phyloP scores from a whole-genome alignment of 805 yeast genomes.

The Wickerhamiella kurtzmanii region DNA sequence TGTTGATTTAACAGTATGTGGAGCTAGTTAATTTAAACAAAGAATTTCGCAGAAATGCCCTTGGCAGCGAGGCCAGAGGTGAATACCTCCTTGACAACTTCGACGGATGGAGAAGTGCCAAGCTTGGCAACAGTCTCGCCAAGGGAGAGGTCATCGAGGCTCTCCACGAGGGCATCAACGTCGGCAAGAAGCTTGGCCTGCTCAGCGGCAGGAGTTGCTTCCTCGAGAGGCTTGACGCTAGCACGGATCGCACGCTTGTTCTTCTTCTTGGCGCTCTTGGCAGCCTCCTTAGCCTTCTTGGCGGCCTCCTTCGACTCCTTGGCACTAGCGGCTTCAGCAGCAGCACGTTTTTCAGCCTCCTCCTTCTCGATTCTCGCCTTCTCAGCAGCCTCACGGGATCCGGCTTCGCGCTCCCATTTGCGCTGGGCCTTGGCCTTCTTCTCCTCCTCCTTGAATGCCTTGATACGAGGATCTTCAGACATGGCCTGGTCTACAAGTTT shows the following conservation, averaged over 20 bases:
- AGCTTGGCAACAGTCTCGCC: conserved; percentile 60
- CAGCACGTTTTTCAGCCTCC: conserved; percentile 64
- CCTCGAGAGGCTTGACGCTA: conserved; percentile 69
- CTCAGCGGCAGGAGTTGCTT: conserved; percentile 48
- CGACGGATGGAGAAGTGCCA: conserved; percentile 42
- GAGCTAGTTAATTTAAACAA: conserved; percentile 9
- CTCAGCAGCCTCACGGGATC: conserved; percentile 92
- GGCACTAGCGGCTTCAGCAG: conserved; percentile 52
- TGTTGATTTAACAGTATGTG: no score
- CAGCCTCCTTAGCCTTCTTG: conserved; percentile 93
- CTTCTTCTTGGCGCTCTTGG: conserved; percentile 85
- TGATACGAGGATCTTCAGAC: conserved; percentile 88
- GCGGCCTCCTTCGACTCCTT: conserved; percentile 59
- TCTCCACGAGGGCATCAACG: conserved; percentile 62
- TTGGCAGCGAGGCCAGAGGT: conserved; percentile 13
- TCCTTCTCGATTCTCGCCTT: conserved; percentile 82
- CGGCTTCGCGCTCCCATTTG: conserved; percentile 98
- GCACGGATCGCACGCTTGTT: conserved; percentile 77
- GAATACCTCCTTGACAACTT: conserved; percentile 33
- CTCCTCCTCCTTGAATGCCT: conserved; percentile 82
- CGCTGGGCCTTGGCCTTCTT: conserved; percentile 85
- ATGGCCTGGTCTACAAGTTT: conserved; percentile 81
- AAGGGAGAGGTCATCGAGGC: conserved; percentile 67
- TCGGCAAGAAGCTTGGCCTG: conserved; percentile 37
- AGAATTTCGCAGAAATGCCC: conserved; percentile 21